Percentiles rank a stretch among this genome's conserved stretches.
phyloP scores from a whole-genome alignment of 2,329 filamentous ascomycete species.

The Verticillium tricorpus region DNA sequence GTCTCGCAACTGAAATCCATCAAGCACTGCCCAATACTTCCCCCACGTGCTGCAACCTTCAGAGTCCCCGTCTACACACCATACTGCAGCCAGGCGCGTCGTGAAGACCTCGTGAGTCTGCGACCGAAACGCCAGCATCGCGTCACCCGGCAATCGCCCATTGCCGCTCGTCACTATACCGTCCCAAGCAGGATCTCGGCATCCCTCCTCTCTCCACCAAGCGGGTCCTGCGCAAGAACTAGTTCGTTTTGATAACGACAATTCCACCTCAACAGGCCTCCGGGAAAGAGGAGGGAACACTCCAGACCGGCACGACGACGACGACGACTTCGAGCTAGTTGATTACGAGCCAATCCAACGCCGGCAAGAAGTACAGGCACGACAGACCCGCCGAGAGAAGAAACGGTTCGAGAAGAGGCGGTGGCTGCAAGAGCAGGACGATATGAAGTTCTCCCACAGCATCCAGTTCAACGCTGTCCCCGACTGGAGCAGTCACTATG shows the following conservation, averaged over 20 bases:
- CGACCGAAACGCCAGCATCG: constrained; percentile 1
- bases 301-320: constrained; percentile 2
- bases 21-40: constrained; percentile 11
- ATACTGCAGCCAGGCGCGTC: background rate
- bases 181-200: constrained; percentile 5
- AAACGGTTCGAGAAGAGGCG: constrained; percentile 61
- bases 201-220: constrained; percentile 15
- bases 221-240: constrained; percentile 8
- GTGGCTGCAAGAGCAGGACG: constrained; percentile 69
- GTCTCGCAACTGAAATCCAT: background rate
- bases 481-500: constrained; percentile 98
- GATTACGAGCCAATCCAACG: constrained; percentile 30
- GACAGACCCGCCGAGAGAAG: constrained; percentile 26
- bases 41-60: constrained; percentile 13
- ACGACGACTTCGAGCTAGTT: constrained; percentile 33
- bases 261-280: constrained; percentile 7
- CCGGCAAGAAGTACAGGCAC: constrained; percentile 23
- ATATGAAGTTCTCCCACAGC: constrained; percentile 99
- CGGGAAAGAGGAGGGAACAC: constrained; percentile 13
- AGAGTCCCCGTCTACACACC: background rate
- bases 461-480: constrained; percentile 99
- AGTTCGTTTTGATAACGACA: constrained; percentile 9
- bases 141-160: constrained; percentile 8
- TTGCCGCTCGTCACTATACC: constrained; percentile 10
- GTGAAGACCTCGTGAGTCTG: constrained; percentile 1